Conservation (phyloP, 345 rosid species). For the Eucalyptus curtisii region DNA sequence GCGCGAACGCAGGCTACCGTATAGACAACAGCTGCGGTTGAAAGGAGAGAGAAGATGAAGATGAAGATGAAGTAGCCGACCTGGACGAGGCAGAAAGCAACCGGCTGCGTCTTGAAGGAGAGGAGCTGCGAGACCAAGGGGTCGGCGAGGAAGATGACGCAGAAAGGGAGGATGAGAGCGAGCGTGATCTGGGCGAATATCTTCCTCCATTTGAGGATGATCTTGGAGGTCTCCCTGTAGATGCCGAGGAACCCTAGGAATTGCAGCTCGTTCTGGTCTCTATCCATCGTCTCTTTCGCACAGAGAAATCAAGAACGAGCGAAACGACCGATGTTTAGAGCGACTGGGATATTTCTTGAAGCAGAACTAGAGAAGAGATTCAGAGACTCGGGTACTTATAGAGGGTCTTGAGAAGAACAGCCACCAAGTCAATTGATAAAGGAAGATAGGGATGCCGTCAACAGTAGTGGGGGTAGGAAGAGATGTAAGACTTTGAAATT, state of each 20-base stretch:
- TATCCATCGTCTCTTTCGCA: conserved; percentile 14
- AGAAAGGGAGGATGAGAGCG: conserved; percentile 31
- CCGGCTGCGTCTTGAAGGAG: not conserved
- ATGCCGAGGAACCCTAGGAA: conserved; percentile 22
- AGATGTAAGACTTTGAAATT: not conserved
- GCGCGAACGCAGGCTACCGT: conserved; percentile 36
- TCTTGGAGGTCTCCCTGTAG: conserved; percentile 21
- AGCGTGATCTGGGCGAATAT: conserved; percentile 37
- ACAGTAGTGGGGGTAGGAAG: not conserved
- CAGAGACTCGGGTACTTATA: not conserved
- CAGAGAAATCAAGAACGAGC: not conserved
- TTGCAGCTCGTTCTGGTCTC: conserved; percentile 30
- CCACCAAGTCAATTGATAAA: not conserved
- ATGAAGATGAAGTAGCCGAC: conserved; percentile 11
- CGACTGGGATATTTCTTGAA: not conserved
- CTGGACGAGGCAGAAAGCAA: conserved; percentile 11
- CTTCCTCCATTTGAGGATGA: conserved; percentile 26
- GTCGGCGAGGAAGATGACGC: conserved; percentile 24
- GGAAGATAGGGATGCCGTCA: not conserved
- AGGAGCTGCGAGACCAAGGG: conserved; percentile 13
- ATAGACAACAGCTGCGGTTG: conserved; percentile 48
- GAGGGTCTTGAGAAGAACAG: not conserved
- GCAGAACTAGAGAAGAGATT: not conserved
- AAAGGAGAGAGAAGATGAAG: conserved; percentile 24
- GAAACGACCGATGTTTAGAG: not conserved